Evolutionary conservation across 2,329 filamentous ascomycete genomes (phyloP).

Genomic region (Cladosporium oxysporum): DNA sequence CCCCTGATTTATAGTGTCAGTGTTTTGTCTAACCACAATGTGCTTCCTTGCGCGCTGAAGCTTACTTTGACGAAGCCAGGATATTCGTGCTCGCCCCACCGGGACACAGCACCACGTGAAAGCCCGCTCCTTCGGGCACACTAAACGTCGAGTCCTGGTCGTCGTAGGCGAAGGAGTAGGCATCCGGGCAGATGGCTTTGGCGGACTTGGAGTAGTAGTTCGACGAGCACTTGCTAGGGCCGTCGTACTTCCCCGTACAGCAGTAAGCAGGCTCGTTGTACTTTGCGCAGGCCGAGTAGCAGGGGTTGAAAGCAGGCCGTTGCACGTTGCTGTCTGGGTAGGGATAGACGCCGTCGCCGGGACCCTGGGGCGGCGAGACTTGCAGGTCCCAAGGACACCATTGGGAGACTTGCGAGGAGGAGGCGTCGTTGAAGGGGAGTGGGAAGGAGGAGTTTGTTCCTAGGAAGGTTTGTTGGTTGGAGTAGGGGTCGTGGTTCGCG

Average conservation of each 20-base stretch:
- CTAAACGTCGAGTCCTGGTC: slow-evolving; percentile 60
- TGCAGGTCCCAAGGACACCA: slow-evolving; percentile 86
- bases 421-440: slow-evolving; percentile 66
- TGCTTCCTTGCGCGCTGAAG: neutral
- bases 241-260: slow-evolving; percentile 70
- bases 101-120: slow-evolving; percentile 78
- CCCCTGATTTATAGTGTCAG: slow-evolving; percentile 1
- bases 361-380: slow-evolving; percentile 65
- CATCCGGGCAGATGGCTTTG: slow-evolving; percentile 78
- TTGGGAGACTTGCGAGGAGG: slow-evolving; percentile 56
- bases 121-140: slow-evolving; percentile 67
- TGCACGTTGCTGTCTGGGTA: slow-evolving; percentile 76
- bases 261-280: slow-evolving; percentile 69
- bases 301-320: slow-evolving; percentile 73
- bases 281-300: slow-evolving; percentile 73
- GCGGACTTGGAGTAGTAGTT: slow-evolving; percentile 68
- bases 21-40: no score
- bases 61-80: slow-evolving; percentile 38
- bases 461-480: slow-evolving; percentile 53
- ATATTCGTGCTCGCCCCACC: slow-evolving; percentile 54
- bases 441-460: slow-evolving; percentile 67
- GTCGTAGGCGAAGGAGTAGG: slow-evolving; percentile 73
- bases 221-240: slow-evolving; percentile 64
- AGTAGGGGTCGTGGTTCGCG: slow-evolving; percentile 50
- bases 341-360: slow-evolving; percentile 74